These are phyloP conservation scores for Suhomyces panamericanus DNA, from an alignment of 1,139 yeast species.

Conservation along the genomic window DNA sequence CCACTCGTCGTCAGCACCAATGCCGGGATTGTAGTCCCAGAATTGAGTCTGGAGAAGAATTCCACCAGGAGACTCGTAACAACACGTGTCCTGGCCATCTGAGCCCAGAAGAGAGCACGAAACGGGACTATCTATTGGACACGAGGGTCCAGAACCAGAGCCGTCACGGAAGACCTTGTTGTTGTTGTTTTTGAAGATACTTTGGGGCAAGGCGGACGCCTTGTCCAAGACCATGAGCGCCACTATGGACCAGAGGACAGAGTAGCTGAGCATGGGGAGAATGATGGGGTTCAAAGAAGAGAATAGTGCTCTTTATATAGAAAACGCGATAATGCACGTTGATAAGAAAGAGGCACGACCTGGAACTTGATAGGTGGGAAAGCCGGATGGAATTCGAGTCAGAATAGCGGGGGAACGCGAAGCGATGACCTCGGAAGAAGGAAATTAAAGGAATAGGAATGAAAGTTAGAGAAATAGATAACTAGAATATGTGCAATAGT, in stretches of 20 bases:
- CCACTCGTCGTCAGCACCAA: constrained; percentile 68
- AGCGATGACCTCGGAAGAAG: not conserved
- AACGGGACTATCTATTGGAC: constrained; percentile 73
- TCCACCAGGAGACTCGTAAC: constrained; percentile 90
- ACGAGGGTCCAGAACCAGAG: constrained; percentile 21
- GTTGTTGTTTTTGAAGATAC: not conserved
- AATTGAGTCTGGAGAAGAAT: constrained; percentile 83
- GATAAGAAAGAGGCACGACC: constrained; percentile 3
- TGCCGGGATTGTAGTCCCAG: constrained; percentile 88
- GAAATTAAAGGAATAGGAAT: too few species aligned
- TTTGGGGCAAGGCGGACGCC: constrained; percentile 8
- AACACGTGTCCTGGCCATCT: constrained; percentile 58
- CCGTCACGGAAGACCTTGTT: not conserved
- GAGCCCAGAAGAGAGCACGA: constrained; percentile 37
- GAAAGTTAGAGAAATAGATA: too few species aligned
- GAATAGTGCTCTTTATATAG: constrained; percentile 1
- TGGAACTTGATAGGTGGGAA: not conserved
- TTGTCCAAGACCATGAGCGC: constrained; percentile 1
- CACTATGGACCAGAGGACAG: not conserved
- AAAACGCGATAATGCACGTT: constrained; percentile 4
- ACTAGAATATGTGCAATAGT: too few species aligned
- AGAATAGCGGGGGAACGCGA: too few species aligned
- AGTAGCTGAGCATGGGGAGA: constrained; percentile 1
- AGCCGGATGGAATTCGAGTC: too few species aligned
- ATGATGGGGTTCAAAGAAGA: not conserved